Conservation (phyloP, 73 alveolate genomes). For the Paramecium biaurelia region DNA sequence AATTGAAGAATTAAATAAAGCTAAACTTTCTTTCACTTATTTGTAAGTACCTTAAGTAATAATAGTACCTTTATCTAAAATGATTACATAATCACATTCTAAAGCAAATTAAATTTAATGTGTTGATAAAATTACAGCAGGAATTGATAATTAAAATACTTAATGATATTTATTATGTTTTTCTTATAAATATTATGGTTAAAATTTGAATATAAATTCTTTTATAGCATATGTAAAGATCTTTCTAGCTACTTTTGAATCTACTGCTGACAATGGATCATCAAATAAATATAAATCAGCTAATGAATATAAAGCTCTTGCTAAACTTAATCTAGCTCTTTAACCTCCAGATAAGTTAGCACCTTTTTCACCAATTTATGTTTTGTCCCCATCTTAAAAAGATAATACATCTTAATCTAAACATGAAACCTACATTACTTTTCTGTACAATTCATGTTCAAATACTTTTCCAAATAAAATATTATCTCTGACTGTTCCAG, state of each 20-base stretch:
- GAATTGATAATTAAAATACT: not conserved
- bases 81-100: slow-evolving; percentile 16
- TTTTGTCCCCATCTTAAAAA: slow-evolving; percentile 74
- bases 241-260: slow-evolving; percentile 76
- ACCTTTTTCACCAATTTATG: slow-evolving; percentile 91
- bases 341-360: slow-evolving; percentile 89
- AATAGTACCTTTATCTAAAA: slow-evolving; percentile 55
- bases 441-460: slow-evolving; percentile 74
- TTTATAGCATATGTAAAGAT: slow-evolving; percentile 28
- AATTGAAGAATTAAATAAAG: not conserved
- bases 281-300: slow-evolving; percentile 78
- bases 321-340: slow-evolving; percentile 87
- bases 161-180: not conserved
- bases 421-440: slow-evolving; percentile 76
- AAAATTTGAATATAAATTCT: not conserved
- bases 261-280: slow-evolving; percentile 87
- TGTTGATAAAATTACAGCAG: slow-evolving; percentile 56
- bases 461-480: slow-evolving; percentile 74
- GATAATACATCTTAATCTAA: slow-evolving; percentile 81
- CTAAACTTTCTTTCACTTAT: not conserved
- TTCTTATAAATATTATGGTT: slow-evolving; percentile 19
- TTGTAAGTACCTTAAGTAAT: slow-evolving; percentile 50
- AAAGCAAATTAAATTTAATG: slow-evolving; percentile 58
- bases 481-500: slow-evolving; percentile 90
- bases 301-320: slow-evolving; percentile 89